A percentile compares a stretch with the other conserved stretches of the same genome.
Evolutionary conservation across 257 asterid genomes (phyloP).

Genomic region (Primulina eburnea): DNA sequence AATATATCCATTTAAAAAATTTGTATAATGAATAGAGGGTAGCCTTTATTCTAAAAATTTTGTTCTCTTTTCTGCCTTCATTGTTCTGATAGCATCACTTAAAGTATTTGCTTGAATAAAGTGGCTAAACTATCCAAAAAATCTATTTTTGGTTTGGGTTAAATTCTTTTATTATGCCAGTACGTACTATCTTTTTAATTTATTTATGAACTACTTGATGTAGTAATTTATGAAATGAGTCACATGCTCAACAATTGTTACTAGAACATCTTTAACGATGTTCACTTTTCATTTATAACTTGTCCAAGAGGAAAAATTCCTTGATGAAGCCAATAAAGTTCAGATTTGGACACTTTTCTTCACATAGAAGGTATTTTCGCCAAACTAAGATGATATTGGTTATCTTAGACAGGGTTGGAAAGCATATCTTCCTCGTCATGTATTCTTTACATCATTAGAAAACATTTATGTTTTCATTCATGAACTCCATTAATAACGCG

Average conservation of each 20-base stretch:
- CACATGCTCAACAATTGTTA: neutral
- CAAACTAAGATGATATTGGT: neutral
- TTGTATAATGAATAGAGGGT: too few relatives aligned
- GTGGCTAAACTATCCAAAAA: neutral
- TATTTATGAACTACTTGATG: neutral
- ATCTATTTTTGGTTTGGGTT: neutral
- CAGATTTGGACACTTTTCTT: slow-evolving; percentile 6
- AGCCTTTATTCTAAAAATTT: neutral
- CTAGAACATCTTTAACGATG: neutral
- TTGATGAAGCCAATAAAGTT: neutral
- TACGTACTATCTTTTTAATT: neutral
- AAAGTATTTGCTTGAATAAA: neutral
- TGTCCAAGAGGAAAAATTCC: too few relatives aligned
- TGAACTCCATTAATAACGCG: slow-evolving; percentile 1
- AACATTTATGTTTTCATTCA: neutral
- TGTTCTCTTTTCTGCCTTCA: neutral
- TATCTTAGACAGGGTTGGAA: neutral
- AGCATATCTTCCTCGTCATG: neutral
- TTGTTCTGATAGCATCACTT: neutral
- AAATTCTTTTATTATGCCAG: neutral
- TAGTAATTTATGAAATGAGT: neutral
- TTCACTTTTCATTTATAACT: neutral
- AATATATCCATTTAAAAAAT: too few relatives aligned
- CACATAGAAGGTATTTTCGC: neutral
- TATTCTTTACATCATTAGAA: neutral